phyloP scores from a whole-genome alignment of 306 rosid species.

The Gillenia trifoliata region DNA sequence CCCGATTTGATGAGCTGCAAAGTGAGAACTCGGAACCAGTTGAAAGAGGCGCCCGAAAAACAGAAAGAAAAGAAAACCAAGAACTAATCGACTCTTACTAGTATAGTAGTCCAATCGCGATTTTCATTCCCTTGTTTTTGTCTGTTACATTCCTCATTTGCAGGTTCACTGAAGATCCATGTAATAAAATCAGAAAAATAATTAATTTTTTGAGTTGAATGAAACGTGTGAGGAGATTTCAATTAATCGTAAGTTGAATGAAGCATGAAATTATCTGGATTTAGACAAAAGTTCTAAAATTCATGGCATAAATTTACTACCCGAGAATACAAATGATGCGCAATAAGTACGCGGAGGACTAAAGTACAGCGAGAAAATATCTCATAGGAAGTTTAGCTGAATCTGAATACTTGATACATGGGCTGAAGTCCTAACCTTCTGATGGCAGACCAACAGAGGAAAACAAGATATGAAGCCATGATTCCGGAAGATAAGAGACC shows the following conservation, averaged over 20 bases:
- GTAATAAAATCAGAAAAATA: slow-evolving; percentile 9
- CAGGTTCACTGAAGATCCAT: slow-evolving; percentile 65
- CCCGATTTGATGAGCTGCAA: background rate
- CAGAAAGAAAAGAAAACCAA: background rate
- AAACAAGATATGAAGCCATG: slow-evolving; percentile 82
- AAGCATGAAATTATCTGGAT: background rate
- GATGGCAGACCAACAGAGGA: slow-evolving; percentile 84
- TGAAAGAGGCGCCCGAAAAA: background rate
- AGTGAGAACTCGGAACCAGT: background rate
- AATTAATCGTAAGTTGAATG: background rate
- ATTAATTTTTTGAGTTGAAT: background rate
- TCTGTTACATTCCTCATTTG: slow-evolving; percentile 45
- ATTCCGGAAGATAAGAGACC: slow-evolving; percentile 88
- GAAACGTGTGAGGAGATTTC: background rate
- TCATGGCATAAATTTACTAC: background rate
- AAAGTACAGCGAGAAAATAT: background rate
- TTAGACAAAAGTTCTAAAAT: no score
- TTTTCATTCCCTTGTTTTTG: slow-evolving; percentile 32
- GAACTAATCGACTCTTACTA: slow-evolving; percentile 41
- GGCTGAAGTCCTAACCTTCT: slow-evolving; percentile 52
- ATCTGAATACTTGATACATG: background rate
- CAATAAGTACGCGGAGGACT: background rate
- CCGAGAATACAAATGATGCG: background rate
- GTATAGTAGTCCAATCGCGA: slow-evolving; percentile 54
- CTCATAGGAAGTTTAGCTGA: background rate